Evolutionary conservation across 2,329 filamentous ascomycete genomes (phyloP).

Genomic region (Lachnellula subtilissima): DNA sequence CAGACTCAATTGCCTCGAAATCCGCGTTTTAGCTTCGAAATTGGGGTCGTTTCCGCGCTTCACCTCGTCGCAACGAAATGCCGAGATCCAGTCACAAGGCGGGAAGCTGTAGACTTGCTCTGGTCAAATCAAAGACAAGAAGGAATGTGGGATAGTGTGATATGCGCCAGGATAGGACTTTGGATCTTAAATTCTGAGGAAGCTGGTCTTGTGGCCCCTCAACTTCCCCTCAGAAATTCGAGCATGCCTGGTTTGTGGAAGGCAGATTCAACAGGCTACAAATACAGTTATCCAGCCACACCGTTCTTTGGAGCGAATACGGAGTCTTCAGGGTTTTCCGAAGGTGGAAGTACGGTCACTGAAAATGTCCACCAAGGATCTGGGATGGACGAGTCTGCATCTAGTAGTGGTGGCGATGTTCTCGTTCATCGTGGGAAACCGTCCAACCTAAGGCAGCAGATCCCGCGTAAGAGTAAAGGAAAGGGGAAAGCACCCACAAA

Average conservation of each 20-base stretch:
- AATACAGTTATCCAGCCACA: neutral
- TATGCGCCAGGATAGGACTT: conserved; percentile 23
- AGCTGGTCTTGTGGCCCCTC: conserved; percentile 19
- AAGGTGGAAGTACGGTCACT: neutral
- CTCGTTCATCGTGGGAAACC: neutral
- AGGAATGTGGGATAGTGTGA: conserved; percentile 58
- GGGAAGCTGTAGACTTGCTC: conserved; percentile 58
- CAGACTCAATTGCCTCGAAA: conserved; percentile 21
- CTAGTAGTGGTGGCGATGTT: neutral
- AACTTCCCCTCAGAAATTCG: neutral
- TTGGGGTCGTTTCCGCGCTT: conserved; percentile 60
- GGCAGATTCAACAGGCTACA: neutral
- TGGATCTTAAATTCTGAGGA: conserved; percentile 28
- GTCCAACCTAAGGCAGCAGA: neutral
- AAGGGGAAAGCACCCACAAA: conserved; percentile 1
- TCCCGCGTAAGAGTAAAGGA: neutral
- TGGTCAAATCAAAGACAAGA: conserved; percentile 55
- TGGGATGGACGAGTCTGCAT: neutral
- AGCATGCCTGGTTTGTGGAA: conserved; percentile 3
- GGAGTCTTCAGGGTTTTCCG: neutral
- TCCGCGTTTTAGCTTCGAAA: conserved; percentile 55
- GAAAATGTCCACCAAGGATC: neutral
- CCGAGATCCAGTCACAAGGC: conserved; percentile 50
- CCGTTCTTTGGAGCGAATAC: neutral
- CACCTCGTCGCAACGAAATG: conserved; percentile 65